Evolutionary conservation across 106 monocot species (phyloP).

Genomic region (Platanthera zijinensis): DNA sequence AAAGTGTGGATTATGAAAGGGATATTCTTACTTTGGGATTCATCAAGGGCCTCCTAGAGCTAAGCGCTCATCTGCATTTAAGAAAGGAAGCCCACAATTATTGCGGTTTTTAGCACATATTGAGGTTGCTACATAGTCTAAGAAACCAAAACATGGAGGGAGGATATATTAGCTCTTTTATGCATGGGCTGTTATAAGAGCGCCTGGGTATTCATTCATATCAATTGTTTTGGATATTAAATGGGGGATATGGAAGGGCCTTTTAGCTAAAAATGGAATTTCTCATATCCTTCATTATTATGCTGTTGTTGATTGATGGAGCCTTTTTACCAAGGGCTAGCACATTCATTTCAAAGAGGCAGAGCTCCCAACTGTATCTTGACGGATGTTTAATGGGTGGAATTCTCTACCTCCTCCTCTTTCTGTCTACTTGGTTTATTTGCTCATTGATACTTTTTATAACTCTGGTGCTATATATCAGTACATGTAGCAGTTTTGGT

Average conservation of each 20-base stretch:
- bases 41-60: background rate
- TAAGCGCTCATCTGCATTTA: no score
- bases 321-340: background rate
- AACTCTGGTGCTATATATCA: background rate
- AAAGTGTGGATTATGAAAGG: background rate
- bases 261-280: background rate
- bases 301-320: slow-evolving; percentile 3
- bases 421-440: slow-evolving; percentile 4
- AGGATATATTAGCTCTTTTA: slow-evolving; percentile 5
- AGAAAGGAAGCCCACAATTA: no score
- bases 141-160: no score
- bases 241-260: slow-evolving; percentile 2
- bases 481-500: slow-evolving; percentile 4
- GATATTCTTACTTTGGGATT: background rate
- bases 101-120: no score
- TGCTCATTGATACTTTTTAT: background rate
- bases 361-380: background rate
- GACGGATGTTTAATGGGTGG: slow-evolving; percentile 2
- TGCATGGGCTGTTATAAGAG: background rate
- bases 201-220: background rate
- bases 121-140: no score
- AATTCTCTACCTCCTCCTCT: background rate
- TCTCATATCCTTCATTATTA: slow-evolving; percentile 5
- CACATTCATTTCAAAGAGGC: slow-evolving; percentile 3
- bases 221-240: background rate